phyloP scores from a whole-genome alignment of 163 green algal species.

The Chlamydomonas reinhardtii region DNA sequence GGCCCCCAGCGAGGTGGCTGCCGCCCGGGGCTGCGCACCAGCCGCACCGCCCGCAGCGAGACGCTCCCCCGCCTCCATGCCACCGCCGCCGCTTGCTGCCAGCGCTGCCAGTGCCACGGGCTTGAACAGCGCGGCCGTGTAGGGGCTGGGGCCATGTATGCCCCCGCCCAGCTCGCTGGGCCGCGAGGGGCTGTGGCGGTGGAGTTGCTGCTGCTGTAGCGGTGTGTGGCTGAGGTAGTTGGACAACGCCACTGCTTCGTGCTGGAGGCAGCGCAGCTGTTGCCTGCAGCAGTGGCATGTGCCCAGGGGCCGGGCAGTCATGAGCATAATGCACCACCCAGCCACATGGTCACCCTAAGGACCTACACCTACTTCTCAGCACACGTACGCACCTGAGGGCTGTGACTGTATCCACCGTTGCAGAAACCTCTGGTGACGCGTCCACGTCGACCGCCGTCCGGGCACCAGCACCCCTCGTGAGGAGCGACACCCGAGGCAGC shows the following conservation, averaged over 20 bases:
- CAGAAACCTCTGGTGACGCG: background rate
- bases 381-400: background rate
- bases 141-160: too few relatives aligned
- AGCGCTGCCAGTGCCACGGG: background rate
- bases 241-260: constrained; percentile 30
- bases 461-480: constrained; percentile 1
- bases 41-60: background rate
- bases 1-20: background rate
- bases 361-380: too few relatives aligned
- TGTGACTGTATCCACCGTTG: background rate
- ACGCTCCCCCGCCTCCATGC: background rate
- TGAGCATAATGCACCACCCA: too few relatives aligned
- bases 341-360: too few relatives aligned
- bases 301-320: too few relatives aligned
- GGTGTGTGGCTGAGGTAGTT: constrained; percentile 1
- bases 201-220: background rate
- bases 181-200: too few relatives aligned
- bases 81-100: background rate
- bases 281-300: constrained; percentile 36
- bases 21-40: constrained; percentile 39
- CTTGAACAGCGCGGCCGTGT: constrained; percentile 34
- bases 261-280: constrained; percentile 49
- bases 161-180: too few relatives aligned
- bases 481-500: constrained; percentile 46
- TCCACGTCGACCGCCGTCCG: background rate